Evolutionary conservation across 176 grass and related monocot genomes (phyloP), one percentile per base, ranked within the genome.

Genomic region (Oryza australiensis): DNA sequence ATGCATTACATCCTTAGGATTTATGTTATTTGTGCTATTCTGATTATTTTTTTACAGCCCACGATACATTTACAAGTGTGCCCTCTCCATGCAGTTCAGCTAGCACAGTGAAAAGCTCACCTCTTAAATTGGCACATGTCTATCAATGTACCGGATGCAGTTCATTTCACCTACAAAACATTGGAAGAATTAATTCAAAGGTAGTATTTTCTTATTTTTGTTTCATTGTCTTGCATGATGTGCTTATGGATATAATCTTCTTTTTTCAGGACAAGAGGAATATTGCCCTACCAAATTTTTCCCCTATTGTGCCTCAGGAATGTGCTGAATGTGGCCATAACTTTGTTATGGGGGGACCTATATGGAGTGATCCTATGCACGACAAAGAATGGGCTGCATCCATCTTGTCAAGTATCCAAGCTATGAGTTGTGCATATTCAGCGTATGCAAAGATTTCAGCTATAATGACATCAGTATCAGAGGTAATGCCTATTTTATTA

Each of bases 311-410:
- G 30, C 86, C 91, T 79, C 88, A 93, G 82, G 84, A 91, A 51
- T 97, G 91, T 74, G 82, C 72, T 22, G 84, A 97, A 35, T 97
- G 91, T 38, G 88, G 86, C 66, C 90, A 89, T 68, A 89, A 85
- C 80, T 97, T 89, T 86, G 88, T 93, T 64, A 93, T 97, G 94
- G 91, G 94, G 12, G 91, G 94, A 1, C 94, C 94, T 28, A 93
- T 97, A 70, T 97, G 94, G 94, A 91, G 91, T 68, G 86, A 87
- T 89, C 91, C 91, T 27, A 97, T 97, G 9, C 94, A 97, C 80
- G 84, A 97, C 48, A 88, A 86, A 33, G 86, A 93, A 83, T 97
- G 94, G 94, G 84, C 90, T 73, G 53, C 71, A 78, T 93, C 86
- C 55, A 91, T 91, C 24, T 78, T 93, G 60, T 80, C 82, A 60